Base-by-base conservation (phyloP, 352 stramenopile genomes). In the Globisporangium uncinulatum region DNA sequence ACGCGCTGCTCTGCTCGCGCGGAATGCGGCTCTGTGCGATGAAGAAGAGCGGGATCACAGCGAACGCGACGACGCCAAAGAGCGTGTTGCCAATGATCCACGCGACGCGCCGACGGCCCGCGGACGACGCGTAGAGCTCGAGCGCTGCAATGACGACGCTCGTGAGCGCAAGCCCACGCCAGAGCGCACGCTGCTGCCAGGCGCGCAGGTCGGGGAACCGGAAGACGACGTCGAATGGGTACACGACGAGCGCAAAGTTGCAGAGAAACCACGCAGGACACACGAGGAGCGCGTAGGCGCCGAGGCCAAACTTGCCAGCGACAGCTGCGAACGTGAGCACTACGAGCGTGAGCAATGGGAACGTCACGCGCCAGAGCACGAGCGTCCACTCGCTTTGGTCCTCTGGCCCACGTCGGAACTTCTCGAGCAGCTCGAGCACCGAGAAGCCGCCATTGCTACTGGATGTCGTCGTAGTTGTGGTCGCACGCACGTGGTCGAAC, bases 371-470 rank as follows among this genome's bases (percentile, higher is more conserved):
- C 84, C 84, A 94, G 15, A 89, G 61, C 11, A 91, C 56, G 45
- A 94, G 45, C 51, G 92, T 89, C 80, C 84, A 90, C 59, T 92
- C 84, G 68, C 75, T 93, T 37, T 93, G 78, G 2, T 70, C 82
- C 55, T 87, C 80, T 0, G 83, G 83, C 0, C 79, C 83, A 6
- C 81, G 76, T 13, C 76, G 74, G 59, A 89, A 91, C 55, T 86
- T 79, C 55, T 89, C 76, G 36, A 93, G 67, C 53, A 91, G 75
- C 54, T 74, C 78, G 56, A 89, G 62, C 15, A 76, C 61, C 19
- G 43, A 39, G 44, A 36, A 17, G 54, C 41, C 17, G 21, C 34
- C 19, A 19, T n/a, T 44, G 50, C 34, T 34, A 20, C 50, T 45
- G 36, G 20, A 17, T 2, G 1, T 34, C 2, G 6, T 3, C 0